These are phyloP conservation scores for Colletotrichum limetticola DNA, from an alignment of 2,329 filamentous ascomycete genomes.

Conservation along the genomic window DNA sequence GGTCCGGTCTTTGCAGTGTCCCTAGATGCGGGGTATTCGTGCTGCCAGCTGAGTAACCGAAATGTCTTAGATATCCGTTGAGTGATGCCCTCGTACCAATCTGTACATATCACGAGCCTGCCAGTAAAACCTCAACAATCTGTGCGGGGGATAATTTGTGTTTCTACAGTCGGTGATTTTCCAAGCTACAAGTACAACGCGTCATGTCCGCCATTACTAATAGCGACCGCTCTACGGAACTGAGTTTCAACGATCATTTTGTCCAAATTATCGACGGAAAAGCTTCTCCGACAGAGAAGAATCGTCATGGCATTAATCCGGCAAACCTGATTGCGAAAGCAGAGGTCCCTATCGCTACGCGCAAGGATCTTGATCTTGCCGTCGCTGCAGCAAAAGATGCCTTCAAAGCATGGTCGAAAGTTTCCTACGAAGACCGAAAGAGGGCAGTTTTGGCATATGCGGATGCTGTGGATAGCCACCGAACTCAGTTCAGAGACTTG, in stretches of 20 bases:
- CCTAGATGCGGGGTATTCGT: too few relatives aligned
- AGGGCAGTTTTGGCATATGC: conserved; percentile 39
- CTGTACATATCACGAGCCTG: too few relatives aligned
- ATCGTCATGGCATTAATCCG: conserved; percentile 62
- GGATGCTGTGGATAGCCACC: conserved; percentile 38
- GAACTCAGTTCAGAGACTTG: conserved; percentile 38
- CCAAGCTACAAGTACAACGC: too few relatives aligned
- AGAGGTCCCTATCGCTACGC: conserved; percentile 40
- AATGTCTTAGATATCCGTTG: too few relatives aligned
- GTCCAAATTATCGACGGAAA: conserved; percentile 56
- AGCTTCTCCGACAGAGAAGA: conserved; percentile 52
- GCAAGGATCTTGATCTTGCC: conserved; percentile 44
- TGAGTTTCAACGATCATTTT: background rate
- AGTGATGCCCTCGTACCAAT: too few relatives aligned
- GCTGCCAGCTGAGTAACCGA: too few relatives aligned
- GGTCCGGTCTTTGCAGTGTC: too few relatives aligned
- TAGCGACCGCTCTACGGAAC: too few relatives aligned
- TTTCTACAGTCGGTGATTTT: too few relatives aligned
- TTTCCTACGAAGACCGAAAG: conserved; percentile 38
- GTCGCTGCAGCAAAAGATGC: conserved; percentile 41
- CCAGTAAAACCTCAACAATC: too few relatives aligned
- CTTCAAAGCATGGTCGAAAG: conserved; percentile 43
- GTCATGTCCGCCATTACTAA: too few relatives aligned
- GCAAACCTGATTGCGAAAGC: conserved; percentile 58
- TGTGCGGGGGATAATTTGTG: too few relatives aligned